Evolutionary conservation across 805 yeast genomes (phyloP).

Genomic region (Saccharomycopsis schoenii): DNA sequence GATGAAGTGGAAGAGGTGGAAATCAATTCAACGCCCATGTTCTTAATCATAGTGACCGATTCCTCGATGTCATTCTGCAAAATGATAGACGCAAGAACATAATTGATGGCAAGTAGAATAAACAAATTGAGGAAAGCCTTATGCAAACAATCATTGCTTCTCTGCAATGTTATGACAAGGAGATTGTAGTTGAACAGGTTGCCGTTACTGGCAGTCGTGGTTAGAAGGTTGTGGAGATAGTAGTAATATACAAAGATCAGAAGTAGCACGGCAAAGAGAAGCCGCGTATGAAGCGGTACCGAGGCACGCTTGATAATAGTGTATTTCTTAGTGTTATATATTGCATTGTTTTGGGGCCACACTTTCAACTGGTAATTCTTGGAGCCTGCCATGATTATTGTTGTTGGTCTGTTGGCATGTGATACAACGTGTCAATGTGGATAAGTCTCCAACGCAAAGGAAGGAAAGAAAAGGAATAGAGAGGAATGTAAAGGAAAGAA

Average conservation of each 20-base stretch:
- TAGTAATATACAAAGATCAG: neutral
- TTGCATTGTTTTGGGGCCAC: conserved; percentile 14
- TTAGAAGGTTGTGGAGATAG: neutral
- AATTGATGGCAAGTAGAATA: neutral
- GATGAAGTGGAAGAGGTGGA: conserved; percentile 18
- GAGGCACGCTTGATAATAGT: conserved; percentile 10
- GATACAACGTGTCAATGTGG: too few relatives aligned
- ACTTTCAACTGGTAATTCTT: conserved; percentile 13
- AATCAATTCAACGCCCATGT: conserved; percentile 32
- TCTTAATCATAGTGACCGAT: conserved; percentile 31
- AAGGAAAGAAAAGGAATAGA: too few relatives aligned
- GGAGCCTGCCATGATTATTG: neutral
- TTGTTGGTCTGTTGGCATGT: neutral
- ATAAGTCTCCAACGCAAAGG: too few relatives aligned
- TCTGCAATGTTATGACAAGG: neutral
- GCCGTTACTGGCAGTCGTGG: neutral
- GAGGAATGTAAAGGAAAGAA: too few relatives aligned
- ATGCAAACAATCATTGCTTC: neutral
- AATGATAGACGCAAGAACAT: conserved; percentile 1
- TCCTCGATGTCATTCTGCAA: conserved; percentile 26
- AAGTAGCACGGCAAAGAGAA: neutral
- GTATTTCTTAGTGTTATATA: conserved; percentile 11
- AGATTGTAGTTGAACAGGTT: neutral
- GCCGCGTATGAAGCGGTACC: conserved; percentile 1
- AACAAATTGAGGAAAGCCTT: neutral